These are phyloP conservation scores for Podospora pseudopauciseta DNA, from an alignment of 495 filamentous ascomycete genomes.

Conservation along the genomic window DNA sequence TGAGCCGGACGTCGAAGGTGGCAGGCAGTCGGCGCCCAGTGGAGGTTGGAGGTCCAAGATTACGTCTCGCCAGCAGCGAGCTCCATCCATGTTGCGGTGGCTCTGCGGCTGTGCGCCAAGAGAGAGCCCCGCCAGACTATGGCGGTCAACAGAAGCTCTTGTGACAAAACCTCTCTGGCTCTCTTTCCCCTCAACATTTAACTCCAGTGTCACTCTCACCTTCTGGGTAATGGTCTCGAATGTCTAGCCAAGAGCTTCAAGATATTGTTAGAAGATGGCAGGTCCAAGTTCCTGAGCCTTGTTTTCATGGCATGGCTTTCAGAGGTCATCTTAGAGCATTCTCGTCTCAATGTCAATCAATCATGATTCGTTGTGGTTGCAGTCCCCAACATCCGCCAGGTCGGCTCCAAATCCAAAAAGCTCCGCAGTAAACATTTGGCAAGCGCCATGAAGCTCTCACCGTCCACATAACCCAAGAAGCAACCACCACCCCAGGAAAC, in stretches of 20 bases:
- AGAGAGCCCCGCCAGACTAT: conserved; percentile 19
- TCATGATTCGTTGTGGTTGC: neutral
- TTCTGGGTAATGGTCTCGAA: neutral
- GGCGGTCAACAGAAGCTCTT: conserved; percentile 8
- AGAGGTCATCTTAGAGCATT: neutral
- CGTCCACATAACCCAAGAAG: neutral
- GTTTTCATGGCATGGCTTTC: conserved; percentile 2
- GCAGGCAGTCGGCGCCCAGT: conserved; percentile 13
- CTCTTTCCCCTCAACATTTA: neutral
- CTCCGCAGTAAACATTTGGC: neutral
- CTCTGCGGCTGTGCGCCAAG: conserved; percentile 25
- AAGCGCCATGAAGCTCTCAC: neutral
- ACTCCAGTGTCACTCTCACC: neutral
- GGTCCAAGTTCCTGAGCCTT: neutral
- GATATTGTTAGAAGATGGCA: neutral
- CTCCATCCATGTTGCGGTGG: conserved; percentile 12
- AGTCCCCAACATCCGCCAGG: neutral
- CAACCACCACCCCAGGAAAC: neutral
- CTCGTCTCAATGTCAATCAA: neutral
- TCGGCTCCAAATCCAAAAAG: neutral
- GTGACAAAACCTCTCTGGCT: neutral
- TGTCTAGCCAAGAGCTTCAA: neutral
- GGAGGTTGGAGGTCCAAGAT: conserved; percentile 35
- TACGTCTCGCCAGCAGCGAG: conserved; percentile 28
- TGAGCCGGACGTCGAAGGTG: conserved; percentile 11